A percentile compares a stretch with the other conserved stretches of the same genome.
Conservation (phyloP, 1,139 yeast species). For the Geotrichum phurueaensis region DNA sequence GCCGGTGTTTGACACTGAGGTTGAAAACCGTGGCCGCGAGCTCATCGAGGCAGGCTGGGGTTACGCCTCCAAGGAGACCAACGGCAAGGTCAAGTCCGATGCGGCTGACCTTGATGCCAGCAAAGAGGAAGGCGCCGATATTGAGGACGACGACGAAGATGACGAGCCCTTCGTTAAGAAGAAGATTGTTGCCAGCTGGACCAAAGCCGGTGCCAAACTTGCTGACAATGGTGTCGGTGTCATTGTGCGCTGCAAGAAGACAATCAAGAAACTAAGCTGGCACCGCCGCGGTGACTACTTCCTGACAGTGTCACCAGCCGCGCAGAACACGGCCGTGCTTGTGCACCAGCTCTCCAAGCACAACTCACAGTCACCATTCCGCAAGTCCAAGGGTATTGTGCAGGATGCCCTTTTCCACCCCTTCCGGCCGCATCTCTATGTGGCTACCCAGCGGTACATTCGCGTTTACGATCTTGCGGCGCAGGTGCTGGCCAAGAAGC, state of each 20-base stretch:
- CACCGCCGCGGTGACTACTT: conserved; percentile 96
- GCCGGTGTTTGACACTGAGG: conserved; percentile 81
- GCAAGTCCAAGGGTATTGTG: conserved; percentile 85
- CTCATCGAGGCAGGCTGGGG: conserved; percentile 91
- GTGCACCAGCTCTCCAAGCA: conserved; percentile 94
- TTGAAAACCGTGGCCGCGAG: conserved; percentile 74
- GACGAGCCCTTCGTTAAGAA: conserved; percentile 40
- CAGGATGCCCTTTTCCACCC: conserved; percentile 98
- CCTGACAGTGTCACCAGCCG: conserved; percentile 87
- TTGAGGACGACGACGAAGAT: conserved; percentile 32
- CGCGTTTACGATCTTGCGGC: conserved; percentile 85
- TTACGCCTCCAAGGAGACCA: conserved; percentile 49
- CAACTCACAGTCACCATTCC: conserved; percentile 94
- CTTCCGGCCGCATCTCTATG: conserved; percentile 86
- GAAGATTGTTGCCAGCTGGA: conserved; percentile 74
- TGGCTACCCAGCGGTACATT: conserved; percentile 87
- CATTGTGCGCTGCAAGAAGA: conserved; percentile 60
- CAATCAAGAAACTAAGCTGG: conserved; percentile 85
- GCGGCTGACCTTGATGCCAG: conserved; percentile 31
- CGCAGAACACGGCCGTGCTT: conserved; percentile 80
- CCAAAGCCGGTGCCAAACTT: conserved; percentile 65
- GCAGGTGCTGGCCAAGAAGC: conserved; percentile 74
- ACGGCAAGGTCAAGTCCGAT: conserved; percentile 41
- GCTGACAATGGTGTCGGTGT: conserved; percentile 65
- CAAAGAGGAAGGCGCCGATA: conserved; percentile 25